These are phyloP conservation scores for Micromonas pusilla DNA, from an alignment of 139 green algal genomes.

Conservation along the genomic window DNA sequence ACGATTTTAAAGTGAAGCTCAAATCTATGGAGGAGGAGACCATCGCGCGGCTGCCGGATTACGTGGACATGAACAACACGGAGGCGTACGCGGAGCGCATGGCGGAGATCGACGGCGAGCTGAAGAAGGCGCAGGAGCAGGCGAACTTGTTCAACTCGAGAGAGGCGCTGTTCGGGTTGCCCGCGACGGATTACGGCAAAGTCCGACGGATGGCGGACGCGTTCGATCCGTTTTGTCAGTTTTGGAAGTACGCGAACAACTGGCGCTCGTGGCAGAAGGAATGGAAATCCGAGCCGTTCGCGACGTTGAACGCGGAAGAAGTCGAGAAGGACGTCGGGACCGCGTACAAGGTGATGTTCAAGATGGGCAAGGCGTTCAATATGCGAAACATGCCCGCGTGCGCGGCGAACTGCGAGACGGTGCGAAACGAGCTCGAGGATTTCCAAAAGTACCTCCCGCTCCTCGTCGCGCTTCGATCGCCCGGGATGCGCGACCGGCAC, in stretches of 20 bases:
- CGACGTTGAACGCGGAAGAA: slow-evolving; percentile 51
- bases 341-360: slow-evolving; percentile 57
- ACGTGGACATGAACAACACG: slow-evolving; percentile 34
- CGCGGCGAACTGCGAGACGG: slow-evolving; percentile 53
- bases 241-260: slow-evolving; percentile 56
- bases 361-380: slow-evolving; percentile 48
- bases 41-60: not conserved
- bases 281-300: slow-evolving; percentile 58
- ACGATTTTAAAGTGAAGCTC: not conserved
- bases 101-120: slow-evolving; percentile 64
- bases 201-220: slow-evolving; percentile 50
- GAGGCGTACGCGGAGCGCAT: slow-evolving; percentile 40
- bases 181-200: slow-evolving; percentile 54
- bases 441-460: slow-evolving; percentile 69
- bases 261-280: slow-evolving; percentile 38
- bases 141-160: slow-evolving; percentile 52
- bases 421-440: slow-evolving; percentile 51
- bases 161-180: slow-evolving; percentile 56
- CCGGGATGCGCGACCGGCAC: slow-evolving; percentile 67
- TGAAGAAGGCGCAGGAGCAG: slow-evolving; percentile 60
- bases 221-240: slow-evolving; percentile 71
- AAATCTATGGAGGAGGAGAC: not conserved
- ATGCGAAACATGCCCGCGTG: slow-evolving; percentile 43
- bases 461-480: slow-evolving; percentile 56
- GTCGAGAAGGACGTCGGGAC: slow-evolving; percentile 55